A percentile compares a stretch with the other conserved stretches of the same genome.
Evolutionary conservation across 257 asterid species (phyloP).

Genomic region (Knoxia roxburghii): DNA sequence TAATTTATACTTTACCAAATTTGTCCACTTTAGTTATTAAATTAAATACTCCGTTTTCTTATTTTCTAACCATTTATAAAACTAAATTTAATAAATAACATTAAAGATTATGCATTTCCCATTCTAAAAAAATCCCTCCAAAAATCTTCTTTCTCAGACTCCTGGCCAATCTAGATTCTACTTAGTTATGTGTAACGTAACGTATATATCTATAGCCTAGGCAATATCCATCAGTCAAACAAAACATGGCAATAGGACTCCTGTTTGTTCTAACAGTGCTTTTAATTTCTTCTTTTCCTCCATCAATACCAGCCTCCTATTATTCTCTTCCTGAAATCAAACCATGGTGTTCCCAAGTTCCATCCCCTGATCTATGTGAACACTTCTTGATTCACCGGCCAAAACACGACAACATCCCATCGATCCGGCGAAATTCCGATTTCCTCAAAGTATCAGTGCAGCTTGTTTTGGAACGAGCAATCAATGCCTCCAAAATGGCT

Average conservation of each 20-base stretch:
- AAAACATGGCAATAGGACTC: background rate
- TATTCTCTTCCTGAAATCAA: background rate
- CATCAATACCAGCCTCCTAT: background rate
- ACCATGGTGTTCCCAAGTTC: slow-evolving; percentile 17
- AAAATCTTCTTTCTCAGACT: too few relatives aligned
- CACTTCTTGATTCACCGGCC: background rate
- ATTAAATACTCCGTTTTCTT: too few relatives aligned
- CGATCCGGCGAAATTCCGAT: slow-evolving; percentile 6
- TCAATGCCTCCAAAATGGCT: background rate
- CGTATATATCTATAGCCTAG: too few relatives aligned
- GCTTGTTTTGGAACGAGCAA: slow-evolving; percentile 13
- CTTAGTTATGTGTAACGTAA: too few relatives aligned
- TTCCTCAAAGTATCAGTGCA: background rate
- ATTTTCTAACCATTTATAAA: too few relatives aligned
- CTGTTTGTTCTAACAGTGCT: background rate
- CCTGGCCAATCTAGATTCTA: too few relatives aligned
- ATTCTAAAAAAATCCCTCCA: too few relatives aligned
- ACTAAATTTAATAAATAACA: too few relatives aligned
- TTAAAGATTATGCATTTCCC: too few relatives aligned
- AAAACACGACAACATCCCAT: background rate
- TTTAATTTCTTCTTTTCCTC: background rate
- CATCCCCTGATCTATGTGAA: slow-evolving; percentile 14
- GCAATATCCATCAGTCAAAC: too few relatives aligned
- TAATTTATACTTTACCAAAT: too few relatives aligned
- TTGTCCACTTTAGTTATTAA: too few relatives aligned